Evolutionary conservation across 306 rosid genomes (phyloP), one percentile per base, ranked within the genome.

Genomic region (Erythrophleum fordii): DNA sequence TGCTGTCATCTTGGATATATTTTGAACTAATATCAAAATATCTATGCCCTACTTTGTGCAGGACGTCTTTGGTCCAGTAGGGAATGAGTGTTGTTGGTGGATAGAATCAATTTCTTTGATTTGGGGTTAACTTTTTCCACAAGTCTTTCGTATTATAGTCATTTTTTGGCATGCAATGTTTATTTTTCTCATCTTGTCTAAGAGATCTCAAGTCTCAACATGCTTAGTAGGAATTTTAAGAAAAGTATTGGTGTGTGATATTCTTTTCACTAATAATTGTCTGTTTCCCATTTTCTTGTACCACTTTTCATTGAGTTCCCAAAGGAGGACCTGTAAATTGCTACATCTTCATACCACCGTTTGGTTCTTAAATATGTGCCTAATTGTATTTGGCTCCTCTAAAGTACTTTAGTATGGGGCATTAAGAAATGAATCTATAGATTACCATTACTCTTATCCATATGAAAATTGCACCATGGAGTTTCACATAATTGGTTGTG

Each of bases 131-230:
- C 66, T 59, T 18, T 45, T 56, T 11, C 12, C 31, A 53, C 60
- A 55, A 55, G 25, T 55, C 60, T 55, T n/a, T 5, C 61, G 8
- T 22, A 23, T 58, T 25, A 58, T 10, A 1, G 12, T 56, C 12
- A 10, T 58, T 28, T 17, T 29, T 25, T 31, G 23, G 16, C 42
- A 61, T 13, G 41, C 67, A 29, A 60, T 60, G 35, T 37, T 29
- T 31, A 29, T 5, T 61, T 31, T 14, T 61, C 42, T 6, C 18
- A 8, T 61, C 23, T 31, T 61, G 42, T 67, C 51, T 23, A 17
- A 64, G 69, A 64, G 17, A 67, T 39, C 72, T 67, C 51, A 67
- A 67, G 51, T 22, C 29, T 9, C 61, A 55, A 22, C 25, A 22
- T 55, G 26, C 28, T 55, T 22, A 2, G 61, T 20, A 55, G 61